Conservation (phyloP, 2,329 filamentous ascomycete genomes). For the Pseudogymnoascus sp. region DNA sequence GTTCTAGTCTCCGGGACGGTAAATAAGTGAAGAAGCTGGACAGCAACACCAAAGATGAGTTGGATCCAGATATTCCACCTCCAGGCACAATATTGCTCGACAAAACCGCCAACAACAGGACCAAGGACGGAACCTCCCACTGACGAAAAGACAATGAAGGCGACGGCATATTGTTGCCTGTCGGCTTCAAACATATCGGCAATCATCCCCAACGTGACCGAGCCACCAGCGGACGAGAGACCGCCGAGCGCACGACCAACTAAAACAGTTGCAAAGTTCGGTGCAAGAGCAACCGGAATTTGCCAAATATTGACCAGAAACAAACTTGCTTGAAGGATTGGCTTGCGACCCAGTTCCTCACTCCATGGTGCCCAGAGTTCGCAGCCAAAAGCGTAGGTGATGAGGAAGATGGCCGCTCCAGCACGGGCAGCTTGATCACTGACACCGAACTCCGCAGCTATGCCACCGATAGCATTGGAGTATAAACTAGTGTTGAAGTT, state of each 20-base stretch:
- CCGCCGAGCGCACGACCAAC: constrained; percentile 65
- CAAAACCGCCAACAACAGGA: constrained; percentile 72
- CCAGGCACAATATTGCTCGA: constrained; percentile 61
- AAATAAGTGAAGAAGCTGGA: constrained; percentile 60
- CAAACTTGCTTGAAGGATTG: constrained; percentile 65
- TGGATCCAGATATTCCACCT: constrained; percentile 80
- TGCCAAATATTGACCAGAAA: constrained; percentile 74
- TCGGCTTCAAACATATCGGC: constrained; percentile 67
- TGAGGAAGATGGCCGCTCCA: constrained; percentile 71
- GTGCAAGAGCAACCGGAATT: constrained; percentile 63
- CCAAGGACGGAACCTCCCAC: constrained; percentile 71
- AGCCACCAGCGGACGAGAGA: constrained; percentile 64
- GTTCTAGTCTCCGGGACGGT: constrained; percentile 72
- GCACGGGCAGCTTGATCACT: constrained; percentile 61
- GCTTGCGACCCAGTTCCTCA: constrained; percentile 73
- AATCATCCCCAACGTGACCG: constrained; percentile 68
- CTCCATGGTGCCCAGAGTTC: constrained; percentile 86
- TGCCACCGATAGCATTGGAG: constrained; percentile 60
- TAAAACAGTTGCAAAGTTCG: constrained; percentile 64
- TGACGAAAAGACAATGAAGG: constrained; percentile 71
- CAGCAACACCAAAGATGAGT: constrained; percentile 65
- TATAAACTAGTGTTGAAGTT: constrained; percentile 73
- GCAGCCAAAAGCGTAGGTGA: constrained; percentile 77
- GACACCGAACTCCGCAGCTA: constrained; percentile 60
- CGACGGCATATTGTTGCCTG: constrained; percentile 66